Evolutionary conservation across 352 stramenopile species (phyloP), one percentile per base, ranked within the genome.

Genomic region (Phytophthora aleatoria): DNA sequence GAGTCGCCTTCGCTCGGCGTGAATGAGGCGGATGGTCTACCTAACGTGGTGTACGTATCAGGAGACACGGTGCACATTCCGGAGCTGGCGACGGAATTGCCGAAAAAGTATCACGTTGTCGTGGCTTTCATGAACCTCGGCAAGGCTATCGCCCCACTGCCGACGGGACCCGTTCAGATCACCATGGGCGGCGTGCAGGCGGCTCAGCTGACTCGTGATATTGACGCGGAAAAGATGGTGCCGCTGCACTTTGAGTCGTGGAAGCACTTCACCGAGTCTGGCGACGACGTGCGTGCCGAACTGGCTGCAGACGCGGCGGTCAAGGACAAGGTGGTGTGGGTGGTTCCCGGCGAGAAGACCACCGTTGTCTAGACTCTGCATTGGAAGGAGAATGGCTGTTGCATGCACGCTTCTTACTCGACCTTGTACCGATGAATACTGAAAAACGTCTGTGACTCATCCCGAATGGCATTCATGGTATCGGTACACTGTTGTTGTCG

Each of bases 191-290:
- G 20, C 20, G 20, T 20, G 20, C 20, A 20, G 20, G 20, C 20
- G 20, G 20, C 20, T 20, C 20, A 20, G 20, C 20, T 20, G 20
- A 20, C 20, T 20, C 20, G 20, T 20, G 20, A 20, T 20, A 20
- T 20, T 20, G 20, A 0, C 20, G 20, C 20, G 20, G 20, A 20
- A 20, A 20, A 20, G 20, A 20, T 82, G 50, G 68, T 79, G 3
- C 74, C 74, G 26, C 43, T 83, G 38, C 74, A 80, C 62, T 83
- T 73, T 26, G 64, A 78, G 50, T 80, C 74, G 45, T 83, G 74
- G 74, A 69, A 61, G 30, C 74, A 83, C 20, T 80, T 83, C 50
- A 39, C 38, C 1, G 48, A 79, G 42, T 36, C 55, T 0, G 28
- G 42, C 4, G 50, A 64, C 13, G 55, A 59, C 7, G 35, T 57